Evolutionary conservation across 2,329 filamentous ascomycete species (phyloP), one percentile per base, ranked within the genome.

Genomic region (Knufia fluminis): DNA sequence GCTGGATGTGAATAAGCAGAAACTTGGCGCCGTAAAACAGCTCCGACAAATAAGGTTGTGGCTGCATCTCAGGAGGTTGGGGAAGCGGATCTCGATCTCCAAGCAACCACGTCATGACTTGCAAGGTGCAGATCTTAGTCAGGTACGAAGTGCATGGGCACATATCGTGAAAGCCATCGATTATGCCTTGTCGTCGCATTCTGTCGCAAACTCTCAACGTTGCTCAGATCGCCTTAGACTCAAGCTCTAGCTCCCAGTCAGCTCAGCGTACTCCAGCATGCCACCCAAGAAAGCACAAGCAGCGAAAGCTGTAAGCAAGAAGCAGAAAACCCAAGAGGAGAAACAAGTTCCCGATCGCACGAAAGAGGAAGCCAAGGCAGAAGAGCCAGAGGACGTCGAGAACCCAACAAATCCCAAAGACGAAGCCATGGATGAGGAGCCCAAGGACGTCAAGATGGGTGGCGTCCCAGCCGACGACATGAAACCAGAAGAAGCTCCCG

Each of bases 241-340:
- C n/a, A n/a, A n/a, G n/a, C n/a, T n/a, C n/a, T n/a, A n/a, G n/a
- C n/a, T n/a, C n/a, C n/a, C n/a, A n/a, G n/a, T 2, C n/a, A 7
- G n/a, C 16, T 19, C 23, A 10, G 23, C 10, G n/a, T 36, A 24
- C 4, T n/a, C 14, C 31, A 36, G n/a, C n/a, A 48, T 48, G 45
- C 35, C 45, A 22, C 45, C 33, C n/a, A 48, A 48, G 23, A 28
- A 48, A 28, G 14, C 33, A 19, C 35, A 48, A 39, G 8, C 45
- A 10, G 33, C 45, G 8, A 48, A 48, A 28, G 45, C 33, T 16
- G 45, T 26, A 38, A 48, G 17, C 22, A 48, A 39, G 23, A 48
- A 39, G 35, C 33, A 40, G 19, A 39, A 48, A 40, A 20, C 33
- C 9, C n/a, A 43, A 17, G 45, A 40, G 6, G 45, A 40, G 24